Conservation (phyloP, 1,139 yeast species). For the Blastobotrys capitulatus region DNA sequence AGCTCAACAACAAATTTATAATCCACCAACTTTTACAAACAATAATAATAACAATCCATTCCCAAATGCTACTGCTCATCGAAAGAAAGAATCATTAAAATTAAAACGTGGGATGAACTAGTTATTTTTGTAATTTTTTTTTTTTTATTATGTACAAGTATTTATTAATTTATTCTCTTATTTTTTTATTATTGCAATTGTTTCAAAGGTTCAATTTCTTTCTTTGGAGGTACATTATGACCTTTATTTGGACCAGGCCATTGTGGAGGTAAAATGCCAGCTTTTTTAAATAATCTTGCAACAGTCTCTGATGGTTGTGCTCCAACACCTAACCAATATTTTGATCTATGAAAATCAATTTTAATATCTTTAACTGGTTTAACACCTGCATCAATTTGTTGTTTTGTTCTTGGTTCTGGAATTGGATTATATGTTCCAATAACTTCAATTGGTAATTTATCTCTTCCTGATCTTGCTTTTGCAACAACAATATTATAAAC, state of each 20-base stretch:
- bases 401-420: slow-evolving; percentile 63
- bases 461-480: slow-evolving; percentile 65
- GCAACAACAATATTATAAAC: slow-evolving; percentile 89
- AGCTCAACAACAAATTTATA: slow-evolving; percentile 8
- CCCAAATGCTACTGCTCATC: slow-evolving; percentile 21
- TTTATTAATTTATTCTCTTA: not conserved
- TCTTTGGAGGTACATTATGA: slow-evolving; percentile 19
- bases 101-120: slow-evolving; percentile 27
- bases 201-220: slow-evolving; percentile 14
- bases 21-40: slow-evolving; percentile 1
- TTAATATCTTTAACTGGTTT: slow-evolving; percentile 72
- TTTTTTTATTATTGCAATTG: not conserved
- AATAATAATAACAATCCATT: slow-evolving; percentile 1
- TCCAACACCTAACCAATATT: slow-evolving; percentile 98
- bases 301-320: slow-evolving; percentile 91
- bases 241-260: slow-evolving; percentile 49
- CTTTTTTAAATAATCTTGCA: slow-evolving; percentile 64
- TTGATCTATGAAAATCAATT: slow-evolving; percentile 84
- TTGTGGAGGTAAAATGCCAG: slow-evolving; percentile 52
- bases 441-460: slow-evolving; percentile 87
- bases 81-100: slow-evolving; percentile 34
- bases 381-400: slow-evolving; percentile 46
- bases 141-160: not conserved
- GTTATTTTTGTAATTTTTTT: not conserved
- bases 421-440: slow-evolving; percentile 89